Evolutionary conservation across 768 basidiomycete genomes (phyloP).

Genomic region (Mycena maculata): DNA sequence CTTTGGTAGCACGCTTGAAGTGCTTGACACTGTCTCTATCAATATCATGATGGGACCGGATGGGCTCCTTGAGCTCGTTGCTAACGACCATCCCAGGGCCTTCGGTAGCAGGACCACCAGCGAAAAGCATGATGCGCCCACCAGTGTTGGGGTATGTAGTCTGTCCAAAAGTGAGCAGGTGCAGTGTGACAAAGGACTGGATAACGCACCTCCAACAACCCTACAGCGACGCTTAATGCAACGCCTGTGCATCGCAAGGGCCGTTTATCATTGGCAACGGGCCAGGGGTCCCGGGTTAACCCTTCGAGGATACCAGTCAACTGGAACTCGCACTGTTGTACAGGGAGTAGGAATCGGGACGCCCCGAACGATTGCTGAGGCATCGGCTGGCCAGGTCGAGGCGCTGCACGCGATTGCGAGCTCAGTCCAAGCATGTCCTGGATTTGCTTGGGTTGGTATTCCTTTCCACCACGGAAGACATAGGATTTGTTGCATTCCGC

Average conservation of each 20-base stretch:
- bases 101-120: slow-evolving; percentile 95
- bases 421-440: slow-evolving; percentile 97
- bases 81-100: slow-evolving; percentile 97
- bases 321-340: slow-evolving; percentile 94
- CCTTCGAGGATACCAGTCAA: slow-evolving; percentile 92
- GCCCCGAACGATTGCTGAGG: slow-evolving; percentile 86
- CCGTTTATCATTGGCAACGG: slow-evolving; percentile 94
- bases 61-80: slow-evolving; percentile 96
- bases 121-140: slow-evolving; percentile 94
- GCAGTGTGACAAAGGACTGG: neutral
- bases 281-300: slow-evolving; percentile 94
- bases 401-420: slow-evolving; percentile 82
- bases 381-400: slow-evolving; percentile 86
- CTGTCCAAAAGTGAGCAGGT: slow-evolving; percentile 42
- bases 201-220: slow-evolving; percentile 80
- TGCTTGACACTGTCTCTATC: slow-evolving; percentile 97
- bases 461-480: slow-evolving; percentile 98
- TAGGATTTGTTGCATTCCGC: slow-evolving; percentile 97
- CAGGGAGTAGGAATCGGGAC: slow-evolving; percentile 91
- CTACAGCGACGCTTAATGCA: slow-evolving; percentile 92
- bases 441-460: slow-evolving; percentile 95
- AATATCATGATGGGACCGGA: slow-evolving; percentile 98
- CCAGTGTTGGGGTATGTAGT: slow-evolving; percentile 96
- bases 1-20: slow-evolving; percentile 96
- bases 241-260: slow-evolving; percentile 95